These are phyloP conservation scores for Xylaria venustula DNA, from an alignment of 495 filamentous ascomycete genomes.

Conservation along the genomic window DNA sequence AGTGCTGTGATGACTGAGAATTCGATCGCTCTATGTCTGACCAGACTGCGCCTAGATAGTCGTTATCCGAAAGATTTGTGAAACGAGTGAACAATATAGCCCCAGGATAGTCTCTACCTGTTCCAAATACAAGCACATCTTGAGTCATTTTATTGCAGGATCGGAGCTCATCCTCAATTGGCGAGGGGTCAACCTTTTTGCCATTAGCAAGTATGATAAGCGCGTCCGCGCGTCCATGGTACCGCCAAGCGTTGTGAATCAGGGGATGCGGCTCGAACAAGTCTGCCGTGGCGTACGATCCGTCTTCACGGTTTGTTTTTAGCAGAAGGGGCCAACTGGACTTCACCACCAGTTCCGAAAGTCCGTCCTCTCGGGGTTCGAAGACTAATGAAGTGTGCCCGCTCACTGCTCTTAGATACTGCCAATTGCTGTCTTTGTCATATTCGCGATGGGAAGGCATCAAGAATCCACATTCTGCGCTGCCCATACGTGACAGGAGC, in stretches of 20 bases:
- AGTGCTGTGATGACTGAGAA: constrained; percentile 37
- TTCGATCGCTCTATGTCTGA: constrained; percentile 41
- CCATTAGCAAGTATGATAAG: constrained; percentile 63
- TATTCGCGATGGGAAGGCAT: constrained; percentile 52
- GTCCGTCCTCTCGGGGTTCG: constrained; percentile 49
- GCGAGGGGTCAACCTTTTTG: constrained; percentile 67
- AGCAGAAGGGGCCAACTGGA: constrained; percentile 63
- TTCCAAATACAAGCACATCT: constrained; percentile 51
- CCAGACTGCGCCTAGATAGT: constrained; percentile 30
- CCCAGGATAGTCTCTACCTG: constrained; percentile 42
- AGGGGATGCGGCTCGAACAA: constrained; percentile 58
- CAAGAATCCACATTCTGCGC: constrained; percentile 58
- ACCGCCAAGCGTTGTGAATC: constrained; percentile 55
- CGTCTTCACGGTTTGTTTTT: constrained; percentile 56
- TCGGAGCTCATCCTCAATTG: constrained; percentile 52
- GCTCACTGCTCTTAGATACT: constrained; percentile 53
- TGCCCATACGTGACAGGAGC: constrained; percentile 56
- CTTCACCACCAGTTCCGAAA: constrained; percentile 60
- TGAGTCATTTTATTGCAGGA: constrained; percentile 28
- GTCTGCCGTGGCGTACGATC: constrained; percentile 57
- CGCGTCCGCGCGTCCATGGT: constrained; percentile 58
- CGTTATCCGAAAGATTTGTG: background rate
- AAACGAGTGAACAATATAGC: constrained; percentile 39
- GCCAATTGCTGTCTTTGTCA: constrained; percentile 59
- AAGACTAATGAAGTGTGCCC: constrained; percentile 42